Conservation (phyloP, 352 stramenopile genomes). For the Phytophthora multivora region DNA sequence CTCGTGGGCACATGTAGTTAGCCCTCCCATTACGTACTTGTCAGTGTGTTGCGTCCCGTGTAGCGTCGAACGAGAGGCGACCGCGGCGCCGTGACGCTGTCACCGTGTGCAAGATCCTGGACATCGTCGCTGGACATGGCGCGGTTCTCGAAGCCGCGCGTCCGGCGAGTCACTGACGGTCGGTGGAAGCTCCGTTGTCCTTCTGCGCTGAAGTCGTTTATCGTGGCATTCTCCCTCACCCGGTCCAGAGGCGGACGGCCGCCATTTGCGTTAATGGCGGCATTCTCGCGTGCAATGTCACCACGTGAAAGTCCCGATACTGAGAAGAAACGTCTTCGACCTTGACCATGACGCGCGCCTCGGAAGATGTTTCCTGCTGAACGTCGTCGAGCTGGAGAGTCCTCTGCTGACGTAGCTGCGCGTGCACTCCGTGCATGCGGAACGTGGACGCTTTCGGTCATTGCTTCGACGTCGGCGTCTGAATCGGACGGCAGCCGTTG, state of each 20-base stretch:
- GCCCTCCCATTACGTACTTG: conserved; percentile 32
- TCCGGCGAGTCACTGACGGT: conserved; percentile 19
- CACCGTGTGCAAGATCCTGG: conserved; percentile 10
- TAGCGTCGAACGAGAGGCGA: conserved; percentile 55
- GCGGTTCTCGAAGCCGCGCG: conserved; percentile 33
- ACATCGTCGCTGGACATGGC: conserved; percentile 43
- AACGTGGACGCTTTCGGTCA: conserved; percentile 4
- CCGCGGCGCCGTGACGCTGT: conserved; percentile 19
- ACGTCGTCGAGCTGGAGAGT: conserved; percentile 11
- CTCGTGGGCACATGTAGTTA: neutral
- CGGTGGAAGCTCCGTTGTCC: conserved; percentile 26
- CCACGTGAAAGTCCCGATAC: conserved; percentile 19
- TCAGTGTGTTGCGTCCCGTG: conserved; percentile 28
- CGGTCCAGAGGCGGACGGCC: conserved; percentile 7
- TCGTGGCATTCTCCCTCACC: conserved; percentile 21
- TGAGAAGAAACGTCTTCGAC: conserved; percentile 62
- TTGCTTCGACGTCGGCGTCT: conserved; percentile 19
- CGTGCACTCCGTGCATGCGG: conserved; percentile 5
- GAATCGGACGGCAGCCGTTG: conserved; percentile 51
- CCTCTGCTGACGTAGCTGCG: conserved; percentile 25
- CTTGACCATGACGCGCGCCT: conserved; percentile 56
- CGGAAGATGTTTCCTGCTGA: conserved; percentile 76
- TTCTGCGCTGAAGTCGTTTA: conserved; percentile 17
- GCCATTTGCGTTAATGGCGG: conserved; percentile 6
- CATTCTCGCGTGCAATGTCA: conserved; percentile 4